Base-by-base conservation (phyloP, 75 land plant species). In the Selaginella tamariscina region DNA sequence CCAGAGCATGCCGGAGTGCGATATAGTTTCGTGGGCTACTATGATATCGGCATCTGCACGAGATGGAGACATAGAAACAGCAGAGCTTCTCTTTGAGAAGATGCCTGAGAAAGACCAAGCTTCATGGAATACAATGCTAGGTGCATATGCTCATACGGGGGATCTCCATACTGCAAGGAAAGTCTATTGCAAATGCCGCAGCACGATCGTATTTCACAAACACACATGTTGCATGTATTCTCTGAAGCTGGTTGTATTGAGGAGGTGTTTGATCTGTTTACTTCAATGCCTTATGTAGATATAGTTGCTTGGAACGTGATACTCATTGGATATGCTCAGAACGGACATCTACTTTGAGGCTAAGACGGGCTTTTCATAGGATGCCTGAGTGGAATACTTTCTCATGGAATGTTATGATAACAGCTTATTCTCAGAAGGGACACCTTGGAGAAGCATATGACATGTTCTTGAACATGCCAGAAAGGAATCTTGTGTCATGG, bases 401-500 rank as follows among this genome's bases (percentile, higher is more conserved):
- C 21, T 21, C 62, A 8, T 59, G 62, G 62, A 59, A 59, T n/a
- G 26, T 59, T 23, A 59, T 59, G 62, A 5, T 59, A 2, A 9
- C 62, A 8, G n/a, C 62, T 5, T 59, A 59, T n/a, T 5, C 27
- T 59, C 62, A 59, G 18, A 59, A 59, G 21, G 62, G 62, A 26
- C 23, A 21, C 23, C 21, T 59, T 23, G 26, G n/a, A n/a, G 18
- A n/a, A 26, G 62, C 62, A 8, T 59, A 9, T 5, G 24, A n/a
- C n/a, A 9, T 59, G 18, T 59, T 59, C 26, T 8, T 9, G 26
- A 21, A 5, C 9, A 59, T 59, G 62, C 62, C 62, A 8, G 62
- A 21, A 9, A 21, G n/a, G 62, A 59, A 59, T 59, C 27, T 59
- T 8, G 62, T 59, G 23, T 59, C 62, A 8, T 59, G 62, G 62